Conservation (phyloP, 805 yeast genomes). For the Candida sonorensis region DNA sequence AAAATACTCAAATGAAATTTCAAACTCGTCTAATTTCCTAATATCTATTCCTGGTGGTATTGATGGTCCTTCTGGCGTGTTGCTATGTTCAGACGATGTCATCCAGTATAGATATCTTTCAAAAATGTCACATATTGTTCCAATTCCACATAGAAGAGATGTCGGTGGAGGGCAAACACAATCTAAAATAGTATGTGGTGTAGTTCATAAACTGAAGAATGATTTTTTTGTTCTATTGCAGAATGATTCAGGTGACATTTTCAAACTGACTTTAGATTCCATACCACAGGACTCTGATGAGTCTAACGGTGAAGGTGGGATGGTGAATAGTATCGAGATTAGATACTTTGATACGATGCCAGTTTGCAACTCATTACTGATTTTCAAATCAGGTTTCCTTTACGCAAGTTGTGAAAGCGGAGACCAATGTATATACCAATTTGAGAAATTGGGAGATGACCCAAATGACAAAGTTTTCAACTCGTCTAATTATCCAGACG, state of each 20-base stretch:
- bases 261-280: conserved; percentile 52
- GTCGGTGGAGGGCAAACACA: conserved; percentile 16
- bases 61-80: conserved; percentile 65
- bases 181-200: conserved; percentile 44
- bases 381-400: conserved; percentile 71
- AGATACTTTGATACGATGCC: conserved; percentile 77
- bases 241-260: conserved; percentile 64
- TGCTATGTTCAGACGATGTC: conserved; percentile 53
- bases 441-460: conserved; percentile 65
- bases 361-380: conserved; percentile 42
- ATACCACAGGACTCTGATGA: conserved; percentile 35
- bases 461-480: conserved; percentile 28
- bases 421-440: conserved; percentile 67
- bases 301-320: conserved; percentile 25
- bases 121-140: conserved; percentile 30
- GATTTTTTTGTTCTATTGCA: conserved; percentile 68
- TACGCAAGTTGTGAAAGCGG: conserved; percentile 59
- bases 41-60: conserved; percentile 65
- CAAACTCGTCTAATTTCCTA: conserved; percentile 40
- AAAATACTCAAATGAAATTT: conserved; percentile 35
- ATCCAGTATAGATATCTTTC: conserved; percentile 44
- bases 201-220: conserved; percentile 58
- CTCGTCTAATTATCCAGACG: conserved; percentile 30
- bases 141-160: conserved; percentile 57
- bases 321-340: conserved; percentile 37